Evolutionary conservation across 805 yeast genomes (phyloP), one percentile per base, ranked within the genome.

Genomic region (Saccharomycopsis sp.): DNA sequence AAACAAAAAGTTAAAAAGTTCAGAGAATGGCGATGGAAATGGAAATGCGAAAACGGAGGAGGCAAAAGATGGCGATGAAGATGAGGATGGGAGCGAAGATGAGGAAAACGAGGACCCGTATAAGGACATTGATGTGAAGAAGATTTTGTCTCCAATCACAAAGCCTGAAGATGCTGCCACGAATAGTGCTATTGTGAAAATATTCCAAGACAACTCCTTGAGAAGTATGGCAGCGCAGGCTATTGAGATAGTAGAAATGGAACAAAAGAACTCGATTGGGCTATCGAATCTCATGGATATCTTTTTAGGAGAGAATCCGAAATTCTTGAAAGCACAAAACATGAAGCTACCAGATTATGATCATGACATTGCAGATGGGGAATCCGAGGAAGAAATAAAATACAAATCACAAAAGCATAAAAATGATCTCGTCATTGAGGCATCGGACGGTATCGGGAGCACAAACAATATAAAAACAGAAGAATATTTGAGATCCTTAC

Each of bases 221-320:
- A 67, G 70, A 36, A 64, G 69, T 30, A 59, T 92, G 49, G 83
- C 95, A 0, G 62, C 64, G 13, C 85, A 86, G 46, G 75, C 92
- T 13, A 74, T 88, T 19, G 80, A 81, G 39, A 63, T 80, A 46
- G 81, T 92, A 37, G 88, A 84, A 54, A 71, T 73, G 31, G 98
- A 92, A 54, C 95, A 86, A 52, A 68, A 71, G 20, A 78, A 77
- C 26, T 81, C 83, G n/a, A 75, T 77, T 43, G 73, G 77, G 53
- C 64, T 87, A 39, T 73, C 80, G 33, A 75, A 75, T 52, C 65
- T 89, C 34, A 68, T 92, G 60, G 83, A 80, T 47, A 77, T 82
- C 1, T 75, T 89, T 50, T 65, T 89, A 37, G 96, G 96, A 4
- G 97, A 89, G 55, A 89, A 85, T 55, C 82, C 94, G 49, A 67